Evolutionary conservation across 2,329 filamentous ascomycete species (phyloP), one percentile per base, ranked within the genome.

Genomic region (Truncatella angustata): DNA sequence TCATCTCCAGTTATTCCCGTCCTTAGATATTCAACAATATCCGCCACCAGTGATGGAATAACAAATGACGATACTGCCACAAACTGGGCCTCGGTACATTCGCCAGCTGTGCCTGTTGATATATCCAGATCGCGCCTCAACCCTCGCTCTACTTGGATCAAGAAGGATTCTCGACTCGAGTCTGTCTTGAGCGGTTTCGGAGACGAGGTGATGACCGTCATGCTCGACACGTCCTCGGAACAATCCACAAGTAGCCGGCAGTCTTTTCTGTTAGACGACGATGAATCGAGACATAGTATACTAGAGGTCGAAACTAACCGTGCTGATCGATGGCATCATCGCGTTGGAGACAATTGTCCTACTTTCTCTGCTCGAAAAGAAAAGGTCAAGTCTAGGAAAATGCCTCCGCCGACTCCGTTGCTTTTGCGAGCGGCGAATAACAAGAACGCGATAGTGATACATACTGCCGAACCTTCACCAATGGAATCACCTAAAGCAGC

Each of bases 281-380:
- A 67, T 12, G 53, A 59, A 7, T 58, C 55, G 20, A 50, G 53
- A 1, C 54, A 56, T 3, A 54, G 60, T 23, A 49, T 53, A 10
- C 54, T 56, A 5, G 39, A 51, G 21, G 32, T 39, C 30, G 61
- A 63, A 35, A 52, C 39, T 10, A 39, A 53, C 12, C 51, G 50
- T 0, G 42, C 42, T n/a, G 50, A 56, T 23, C 51, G 55, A 35
- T 85, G 81, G 75, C 80, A 86, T 62, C 74, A 71, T 32, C 79
- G 82, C 2, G 69, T 86, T 44, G 84, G 84, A 21, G 80, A 86
- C 40, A 70, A 78, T 20, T 78, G 78, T 50, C 80, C 80, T 20
- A 76, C 79, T 2, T 87, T 87, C 59, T 84, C 84, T 1, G 73
- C 73, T 32, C 74, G 81, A 53, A 74, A 73, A 59, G 67, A 72